Evolutionary conservation across 495 filamentous ascomycete species (phyloP).

Genomic region (Sordaria brevicollis): DNA sequence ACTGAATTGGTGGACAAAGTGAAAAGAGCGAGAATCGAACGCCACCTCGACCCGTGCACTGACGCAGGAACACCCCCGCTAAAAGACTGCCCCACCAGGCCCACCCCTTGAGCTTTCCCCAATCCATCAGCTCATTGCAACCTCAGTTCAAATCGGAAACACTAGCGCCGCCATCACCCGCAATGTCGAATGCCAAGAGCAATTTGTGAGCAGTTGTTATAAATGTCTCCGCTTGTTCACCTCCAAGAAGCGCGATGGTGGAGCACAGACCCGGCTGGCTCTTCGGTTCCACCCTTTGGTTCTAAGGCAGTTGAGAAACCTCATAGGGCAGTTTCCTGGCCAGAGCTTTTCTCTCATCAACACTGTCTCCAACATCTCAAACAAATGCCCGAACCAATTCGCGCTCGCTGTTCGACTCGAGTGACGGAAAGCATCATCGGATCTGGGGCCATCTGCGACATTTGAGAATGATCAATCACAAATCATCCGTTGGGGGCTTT

Average conservation of each 20-base stretch:
- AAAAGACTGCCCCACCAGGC: neutral
- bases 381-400: neutral
- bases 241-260: neutral
- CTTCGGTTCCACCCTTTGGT: neutral
- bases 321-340: neutral
- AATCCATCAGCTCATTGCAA: neutral
- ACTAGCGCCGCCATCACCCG: constrained; percentile 15
- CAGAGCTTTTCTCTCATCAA: neutral
- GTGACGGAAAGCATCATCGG: neutral
- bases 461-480: neutral
- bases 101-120: neutral
- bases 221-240: neutral
- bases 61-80: neutral
- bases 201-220: too few relatives aligned
- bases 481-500: neutral
- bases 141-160: constrained; percentile 17
- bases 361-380: neutral
- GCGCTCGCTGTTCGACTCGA: neutral
- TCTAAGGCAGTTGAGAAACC: neutral
- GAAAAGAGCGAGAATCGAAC: neutral
- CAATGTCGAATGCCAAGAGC: neutral
- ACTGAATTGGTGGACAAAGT: neutral
- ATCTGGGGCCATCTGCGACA: neutral
- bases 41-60: neutral
- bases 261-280: neutral